phyloP scores from a whole-genome alignment of 2,329 filamentous ascomycete species.

The Seiridium cupressi region DNA sequence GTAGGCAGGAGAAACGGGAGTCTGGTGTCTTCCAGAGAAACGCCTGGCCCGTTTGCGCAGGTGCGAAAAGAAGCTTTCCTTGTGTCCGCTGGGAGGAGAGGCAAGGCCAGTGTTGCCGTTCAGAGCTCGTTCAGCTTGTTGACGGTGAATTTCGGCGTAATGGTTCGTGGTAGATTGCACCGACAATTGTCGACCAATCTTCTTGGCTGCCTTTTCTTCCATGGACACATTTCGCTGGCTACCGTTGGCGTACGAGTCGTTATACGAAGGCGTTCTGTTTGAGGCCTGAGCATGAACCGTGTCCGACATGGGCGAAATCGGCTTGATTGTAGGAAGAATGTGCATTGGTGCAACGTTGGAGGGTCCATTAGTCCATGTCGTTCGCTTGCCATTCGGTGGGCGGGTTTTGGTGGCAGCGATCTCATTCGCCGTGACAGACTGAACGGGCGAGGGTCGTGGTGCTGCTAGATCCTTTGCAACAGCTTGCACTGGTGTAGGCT shows the following conservation, averaged over 20 bases:
- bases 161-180: constrained; percentile 90
- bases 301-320: constrained; percentile 95
- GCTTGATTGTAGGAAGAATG: constrained; percentile 90
- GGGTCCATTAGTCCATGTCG: constrained; percentile 87
- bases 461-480: constrained; percentile 42
- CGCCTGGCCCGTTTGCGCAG: constrained; percentile 88
- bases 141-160: constrained; percentile 84
- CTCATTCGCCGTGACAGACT: constrained; percentile 30
- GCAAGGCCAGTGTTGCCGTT: constrained; percentile 76
- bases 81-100: constrained; percentile 76
- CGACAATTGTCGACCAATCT: constrained; percentile 92
- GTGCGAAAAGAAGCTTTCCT: constrained; percentile 98
- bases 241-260: constrained; percentile 44
- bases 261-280: constrained; percentile 56
- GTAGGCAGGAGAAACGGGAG: constrained; percentile 71
- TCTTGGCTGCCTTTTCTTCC: constrained; percentile 74
- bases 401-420: constrained; percentile 40
- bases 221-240: constrained; percentile 35
- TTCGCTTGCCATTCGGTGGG: constrained; percentile 71
- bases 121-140: constrained; percentile 86
- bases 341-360: constrained; percentile 86
- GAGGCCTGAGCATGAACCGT: constrained; percentile 87
- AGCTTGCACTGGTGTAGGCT: constrained; percentile 50
- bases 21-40: constrained; percentile 87
- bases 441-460: constrained; percentile 30